Conservation (phyloP, 2,329 filamentous ascomycete genomes). For the Rutstroemia sp. region DNA sequence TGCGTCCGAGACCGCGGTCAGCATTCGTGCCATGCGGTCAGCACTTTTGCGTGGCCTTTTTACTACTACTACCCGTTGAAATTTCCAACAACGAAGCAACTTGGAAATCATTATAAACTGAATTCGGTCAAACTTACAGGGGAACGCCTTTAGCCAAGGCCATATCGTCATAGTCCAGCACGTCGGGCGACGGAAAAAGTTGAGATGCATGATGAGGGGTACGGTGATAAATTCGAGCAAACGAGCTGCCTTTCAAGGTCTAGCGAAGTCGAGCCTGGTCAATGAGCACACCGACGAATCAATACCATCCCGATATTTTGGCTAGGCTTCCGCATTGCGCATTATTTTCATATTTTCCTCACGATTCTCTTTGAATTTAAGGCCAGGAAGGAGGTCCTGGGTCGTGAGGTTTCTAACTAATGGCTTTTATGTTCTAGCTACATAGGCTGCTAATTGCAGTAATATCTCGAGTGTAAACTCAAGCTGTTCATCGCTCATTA, state of each 20-base stretch:
- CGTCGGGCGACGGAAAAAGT: neutral
- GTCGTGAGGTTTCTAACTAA: conserved; percentile 14
- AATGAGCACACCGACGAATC: no score
- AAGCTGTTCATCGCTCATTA: conserved; percentile 26
- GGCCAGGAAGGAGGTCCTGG: neutral
- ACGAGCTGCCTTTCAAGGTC: conserved; percentile 4
- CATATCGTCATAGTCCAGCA: no score
- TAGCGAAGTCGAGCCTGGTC: neutral
- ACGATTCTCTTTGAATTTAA: neutral
- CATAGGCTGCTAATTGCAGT: conserved; percentile 23
- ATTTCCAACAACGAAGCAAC: no score
- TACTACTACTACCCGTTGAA: no score
- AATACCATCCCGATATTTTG: no score
- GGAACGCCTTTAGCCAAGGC: no score
- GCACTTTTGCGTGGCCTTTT: neutral
- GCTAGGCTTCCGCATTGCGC: neutral
- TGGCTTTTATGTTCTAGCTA: conserved; percentile 29
- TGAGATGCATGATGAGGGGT: neutral
- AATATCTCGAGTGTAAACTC: conserved; percentile 21
- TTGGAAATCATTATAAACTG: no score
- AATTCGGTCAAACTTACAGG: no score
- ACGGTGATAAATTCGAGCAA: neutral
- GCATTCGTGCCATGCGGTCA: neutral
- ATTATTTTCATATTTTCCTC: neutral
- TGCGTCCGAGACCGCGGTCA: no score